Evolutionary conservation across 1,284 basidiomycete genomes (phyloP), one percentile per base, ranked within the genome.

Genomic region (Chalciporus piperatoides): DNA sequence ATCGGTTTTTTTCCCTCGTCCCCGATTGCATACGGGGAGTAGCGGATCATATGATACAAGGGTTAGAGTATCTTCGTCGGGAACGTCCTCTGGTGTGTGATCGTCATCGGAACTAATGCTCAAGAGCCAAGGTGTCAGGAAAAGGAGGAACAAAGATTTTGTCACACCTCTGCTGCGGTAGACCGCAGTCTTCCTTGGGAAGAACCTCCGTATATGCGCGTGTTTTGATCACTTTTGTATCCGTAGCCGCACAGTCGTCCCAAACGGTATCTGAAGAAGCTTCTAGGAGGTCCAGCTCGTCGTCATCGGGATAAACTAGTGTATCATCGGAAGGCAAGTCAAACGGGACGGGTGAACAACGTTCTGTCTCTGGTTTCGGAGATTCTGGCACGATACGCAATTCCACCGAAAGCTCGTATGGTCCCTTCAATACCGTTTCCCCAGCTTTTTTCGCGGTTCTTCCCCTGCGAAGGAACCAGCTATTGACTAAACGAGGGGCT

Each of bases 391-490:
- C 19, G 15, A 45, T 44, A 27, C 30, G 36, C 4, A 10, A 39
- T 38, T 53, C 48, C 2, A 60, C 41, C 12, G 53, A 35, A 23
- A 65, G 64, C 19, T 65, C 53, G 23, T 65, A 69, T 41, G 49
- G 19, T 30, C 37, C 67, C 15, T 51, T 33, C 4, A 44, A 30
- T 12, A 68, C 35, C 8, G 54, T 48, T 15, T 58, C 32, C 12
- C 63, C 60, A 6, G 38, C 12, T 17, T 54, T 68, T 50, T 61
- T 68, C 9, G 67, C 65, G n/a, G 28, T 32, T 4, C 49, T 45
- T 38, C 11, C 67, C 46, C 64, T 64, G 44, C 61, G 51, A 15
- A 47, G 32, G 54, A 65, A 65, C 64, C 68, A 65, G 17, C 11
- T 14, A 14, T 52, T 52, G 4, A 65, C 61, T 6, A 64, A 47